Percentiles rank a stretch among this genome's conserved stretches.
Evolutionary conservation across 2,329 filamentous ascomycete genomes (phyloP).

Genomic region (Aspergillus hortae): DNA sequence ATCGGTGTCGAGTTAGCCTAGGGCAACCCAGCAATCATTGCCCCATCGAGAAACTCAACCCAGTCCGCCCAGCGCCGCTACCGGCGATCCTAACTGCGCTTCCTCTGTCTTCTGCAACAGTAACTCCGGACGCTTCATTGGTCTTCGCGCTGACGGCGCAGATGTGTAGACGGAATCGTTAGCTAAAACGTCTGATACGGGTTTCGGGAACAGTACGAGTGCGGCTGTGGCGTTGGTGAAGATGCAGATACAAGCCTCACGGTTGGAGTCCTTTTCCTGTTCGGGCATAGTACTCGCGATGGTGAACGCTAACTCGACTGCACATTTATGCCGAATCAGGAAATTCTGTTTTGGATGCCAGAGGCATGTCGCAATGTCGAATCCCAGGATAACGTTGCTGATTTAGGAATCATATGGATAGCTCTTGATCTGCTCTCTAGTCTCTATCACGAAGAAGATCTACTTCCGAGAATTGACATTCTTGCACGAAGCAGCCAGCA

Average conservation of each 20-base stretch:
- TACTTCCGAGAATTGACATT: too few species aligned
- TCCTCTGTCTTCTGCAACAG: neutral
- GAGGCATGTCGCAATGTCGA: neutral
- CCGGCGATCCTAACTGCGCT: slow-evolving; percentile 6
- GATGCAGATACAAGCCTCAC: neutral
- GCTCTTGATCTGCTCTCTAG: too few species aligned
- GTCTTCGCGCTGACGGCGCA: too few species aligned
- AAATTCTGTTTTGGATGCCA: neutral
- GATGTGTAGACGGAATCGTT: too few species aligned
- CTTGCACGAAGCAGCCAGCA: too few species aligned
- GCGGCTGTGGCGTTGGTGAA: too few species aligned
- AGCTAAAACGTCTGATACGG: too few species aligned
- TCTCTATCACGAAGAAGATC: too few species aligned
- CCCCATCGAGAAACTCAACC: slow-evolving; percentile 1
- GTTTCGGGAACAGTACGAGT: too few species aligned
- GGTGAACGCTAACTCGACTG: neutral
- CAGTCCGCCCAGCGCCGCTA: neutral
- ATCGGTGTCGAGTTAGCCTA: neutral
- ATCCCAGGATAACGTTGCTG: neutral
- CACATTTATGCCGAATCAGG: neutral
- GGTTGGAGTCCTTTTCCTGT: neutral
- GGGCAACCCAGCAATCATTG: slow-evolving; percentile 6
- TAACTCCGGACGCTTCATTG: too few species aligned
- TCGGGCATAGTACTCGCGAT: neutral
- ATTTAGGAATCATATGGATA: neutral